Evolutionary conservation across 2,329 filamentous ascomycete species (phyloP).

Genomic region (Stromatinia cepivora): DNA sequence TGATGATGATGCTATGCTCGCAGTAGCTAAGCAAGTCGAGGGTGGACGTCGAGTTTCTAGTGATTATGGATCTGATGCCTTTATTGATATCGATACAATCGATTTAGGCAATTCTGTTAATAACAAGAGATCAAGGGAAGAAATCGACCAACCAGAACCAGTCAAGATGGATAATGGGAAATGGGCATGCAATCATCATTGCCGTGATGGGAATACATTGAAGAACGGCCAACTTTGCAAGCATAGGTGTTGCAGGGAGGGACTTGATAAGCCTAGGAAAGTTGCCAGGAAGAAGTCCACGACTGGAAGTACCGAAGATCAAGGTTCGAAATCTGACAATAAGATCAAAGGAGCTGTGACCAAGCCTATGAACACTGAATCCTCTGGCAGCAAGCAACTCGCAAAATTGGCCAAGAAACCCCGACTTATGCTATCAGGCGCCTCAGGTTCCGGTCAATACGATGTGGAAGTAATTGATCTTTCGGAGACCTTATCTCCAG

Average conservation of each 20-base stretch:
- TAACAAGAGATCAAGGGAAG: not conserved
- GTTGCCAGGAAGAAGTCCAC: slow-evolving; percentile 27
- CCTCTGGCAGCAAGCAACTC: not conserved
- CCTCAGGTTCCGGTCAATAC: not conserved
- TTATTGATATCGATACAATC: slow-evolving; percentile 54
- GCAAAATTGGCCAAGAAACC: not conserved
- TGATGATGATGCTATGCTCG: slow-evolving; percentile 47
- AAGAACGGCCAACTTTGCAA: slow-evolving; percentile 55
- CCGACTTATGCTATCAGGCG: not conserved
- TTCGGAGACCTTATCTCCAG: slow-evolving; percentile 24
- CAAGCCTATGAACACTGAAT: not conserved
- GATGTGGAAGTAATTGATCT: slow-evolving; percentile 40
- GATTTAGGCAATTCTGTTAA: slow-evolving; percentile 1
- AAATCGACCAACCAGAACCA: slow-evolving; percentile 42
- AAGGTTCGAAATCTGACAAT: not conserved
- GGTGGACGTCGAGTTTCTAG: slow-evolving; percentile 23
- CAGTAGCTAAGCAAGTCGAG: slow-evolving; percentile 38
- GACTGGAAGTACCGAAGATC: not conserved
- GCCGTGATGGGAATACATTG: slow-evolving; percentile 46
- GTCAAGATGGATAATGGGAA: slow-evolving; percentile 65
- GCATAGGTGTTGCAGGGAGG: slow-evolving; percentile 72
- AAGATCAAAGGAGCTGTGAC: not conserved
- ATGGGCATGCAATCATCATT: slow-evolving; percentile 73
- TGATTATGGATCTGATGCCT: slow-evolving; percentile 46
- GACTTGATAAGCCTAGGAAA: slow-evolving; percentile 59